These are phyloP conservation scores for Boletus patriciae DNA, from an alignment of 768 basidiomycete genomes.

Conservation along the genomic window DNA sequence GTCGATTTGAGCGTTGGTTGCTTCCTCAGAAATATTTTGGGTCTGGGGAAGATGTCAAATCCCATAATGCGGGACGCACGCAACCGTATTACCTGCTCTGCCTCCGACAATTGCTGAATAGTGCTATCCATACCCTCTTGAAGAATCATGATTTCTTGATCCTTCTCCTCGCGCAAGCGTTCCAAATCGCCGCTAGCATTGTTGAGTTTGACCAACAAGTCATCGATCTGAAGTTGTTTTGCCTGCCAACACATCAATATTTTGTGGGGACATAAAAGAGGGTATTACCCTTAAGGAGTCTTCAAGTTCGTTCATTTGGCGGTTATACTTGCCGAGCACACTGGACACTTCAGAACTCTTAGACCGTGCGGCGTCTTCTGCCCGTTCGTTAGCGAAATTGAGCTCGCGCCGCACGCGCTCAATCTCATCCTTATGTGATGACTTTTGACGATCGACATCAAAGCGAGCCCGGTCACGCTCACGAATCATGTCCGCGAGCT, in stretches of 20 bases:
- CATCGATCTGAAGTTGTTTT: constrained; percentile 97
- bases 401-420: constrained; percentile 92
- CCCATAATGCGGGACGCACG: background rate
- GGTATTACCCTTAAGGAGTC: constrained; percentile 80
- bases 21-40: constrained; percentile 82
- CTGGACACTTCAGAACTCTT: constrained; percentile 92
- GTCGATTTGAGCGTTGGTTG: constrained; percentile 96
- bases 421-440: constrained; percentile 91
- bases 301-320: constrained; percentile 95
- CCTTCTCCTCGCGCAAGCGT: constrained; percentile 88
- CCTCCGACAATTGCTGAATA: constrained; percentile 81
- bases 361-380: constrained; percentile 86
- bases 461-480: constrained; percentile 96
- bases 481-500: constrained; percentile 97
- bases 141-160: constrained; percentile 92
- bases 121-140: constrained; percentile 95
- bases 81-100: constrained; percentile 68
- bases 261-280: background rate
- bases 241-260: constrained; percentile 48
- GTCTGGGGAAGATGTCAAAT: constrained; percentile 45
- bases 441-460: constrained; percentile 91
- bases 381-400: constrained; percentile 95
- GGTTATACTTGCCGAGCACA: constrained; percentile 90
- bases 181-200: constrained; percentile 74
- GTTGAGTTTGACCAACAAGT: constrained; percentile 80